Conservation (phyloP, 202 grass and related monocot species). For the Brachypodium distachyon region DNA sequence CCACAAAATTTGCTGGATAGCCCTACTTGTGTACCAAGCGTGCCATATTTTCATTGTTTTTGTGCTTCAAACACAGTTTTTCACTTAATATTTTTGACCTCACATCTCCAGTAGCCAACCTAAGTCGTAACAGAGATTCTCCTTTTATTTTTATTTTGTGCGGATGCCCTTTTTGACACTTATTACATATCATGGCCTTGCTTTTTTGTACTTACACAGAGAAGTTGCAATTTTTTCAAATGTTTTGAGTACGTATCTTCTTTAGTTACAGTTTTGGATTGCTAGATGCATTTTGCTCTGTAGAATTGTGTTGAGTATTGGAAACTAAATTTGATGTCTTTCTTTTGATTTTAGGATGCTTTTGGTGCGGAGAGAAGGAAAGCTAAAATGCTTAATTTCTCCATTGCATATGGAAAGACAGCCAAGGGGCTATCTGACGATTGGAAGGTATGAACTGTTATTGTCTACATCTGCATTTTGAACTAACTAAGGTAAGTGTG, state of each 20-base stretch:
- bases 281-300: background rate
- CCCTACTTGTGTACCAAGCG: background rate
- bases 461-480: conserved; percentile 1
- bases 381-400: conserved; percentile 97
- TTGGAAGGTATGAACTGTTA: conserved; percentile 71
- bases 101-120: background rate
- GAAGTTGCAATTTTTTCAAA: background rate
- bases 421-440: conserved; percentile 60
- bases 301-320: conserved; percentile 2
- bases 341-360: conserved; percentile 53
- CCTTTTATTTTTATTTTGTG: no score
- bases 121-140: background rate
- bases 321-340: background rate
- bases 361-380: conserved; percentile 88
- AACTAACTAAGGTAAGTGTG: background rate
- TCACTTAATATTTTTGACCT: background rate
- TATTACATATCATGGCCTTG: background rate
- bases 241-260: background rate
- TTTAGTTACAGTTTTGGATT: background rate
- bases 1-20: background rate
- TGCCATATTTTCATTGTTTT: background rate
- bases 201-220: conserved; percentile 1
- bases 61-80: background rate
- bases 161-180: background rate
- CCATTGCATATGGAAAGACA: conserved; percentile 93